These are phyloP conservation scores for Pinus taeda DNA, from an alignment of 75 land plant species.

Conservation along the genomic window DNA sequence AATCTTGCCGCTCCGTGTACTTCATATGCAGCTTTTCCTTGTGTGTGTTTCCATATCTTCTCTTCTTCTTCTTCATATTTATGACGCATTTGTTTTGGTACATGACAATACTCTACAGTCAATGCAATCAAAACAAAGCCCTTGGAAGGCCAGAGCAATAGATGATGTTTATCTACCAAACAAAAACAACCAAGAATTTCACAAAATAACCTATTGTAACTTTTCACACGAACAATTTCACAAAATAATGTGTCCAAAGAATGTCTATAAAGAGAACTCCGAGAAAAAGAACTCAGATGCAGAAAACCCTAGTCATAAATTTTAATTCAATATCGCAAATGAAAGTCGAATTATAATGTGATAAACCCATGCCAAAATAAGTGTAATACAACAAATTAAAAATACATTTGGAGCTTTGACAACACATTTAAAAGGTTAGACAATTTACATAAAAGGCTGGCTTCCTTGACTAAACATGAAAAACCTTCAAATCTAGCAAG, in stretches of 20 bases:
- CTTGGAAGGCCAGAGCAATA: background rate
- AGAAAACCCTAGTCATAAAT: no score
- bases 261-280: background rate
- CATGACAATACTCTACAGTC: no score
- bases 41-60: no score
- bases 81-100: no score
- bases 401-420: background rate
- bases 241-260: background rate
- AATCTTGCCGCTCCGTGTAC: no score
- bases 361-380: background rate
- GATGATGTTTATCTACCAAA: background rate
- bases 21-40: no score
- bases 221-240: background rate
- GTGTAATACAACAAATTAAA: background rate
- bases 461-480: background rate
- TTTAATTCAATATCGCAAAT: no score
- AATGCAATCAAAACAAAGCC: no score
- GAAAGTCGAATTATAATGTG: background rate
- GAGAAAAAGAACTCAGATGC: background rate
- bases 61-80: no score
- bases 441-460: background rate
- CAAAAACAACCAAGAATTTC: background rate
- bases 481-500: background rate
- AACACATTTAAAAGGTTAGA: background rate
- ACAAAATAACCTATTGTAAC: background rate